Percentiles rank a stretch among this genome's conserved stretches.
Conservation (phyloP, 1,284 basidiomycete species). For the Ceratorhiza oryzae-sativae region DNA sequence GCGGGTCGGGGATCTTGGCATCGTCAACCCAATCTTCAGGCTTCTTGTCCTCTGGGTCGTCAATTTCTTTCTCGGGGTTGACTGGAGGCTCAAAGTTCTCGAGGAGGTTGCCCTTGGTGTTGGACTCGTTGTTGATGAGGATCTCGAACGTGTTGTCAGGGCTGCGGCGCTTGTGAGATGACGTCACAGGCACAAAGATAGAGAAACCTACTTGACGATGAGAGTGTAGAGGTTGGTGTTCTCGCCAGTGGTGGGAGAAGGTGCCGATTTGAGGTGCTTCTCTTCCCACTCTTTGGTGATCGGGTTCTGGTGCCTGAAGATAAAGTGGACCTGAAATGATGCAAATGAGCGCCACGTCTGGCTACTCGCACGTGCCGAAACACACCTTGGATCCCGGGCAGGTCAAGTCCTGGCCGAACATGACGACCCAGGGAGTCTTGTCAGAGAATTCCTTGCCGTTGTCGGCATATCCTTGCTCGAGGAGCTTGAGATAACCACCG, state of each 20-base stretch:
- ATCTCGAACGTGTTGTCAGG: slow-evolving; percentile 97
- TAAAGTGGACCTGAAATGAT: slow-evolving; percentile 82
- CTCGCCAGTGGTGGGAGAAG: slow-evolving; percentile 87
- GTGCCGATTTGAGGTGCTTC: slow-evolving; percentile 90
- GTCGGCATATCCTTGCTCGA: slow-evolving; percentile 90
- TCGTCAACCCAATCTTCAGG: slow-evolving; percentile 94
- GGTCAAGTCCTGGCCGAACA: slow-evolving; percentile 92
- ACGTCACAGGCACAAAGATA: slow-evolving; percentile 7
- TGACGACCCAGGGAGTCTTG: slow-evolving; percentile 97
- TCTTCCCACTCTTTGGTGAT: slow-evolving; percentile 92
- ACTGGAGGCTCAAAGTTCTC: slow-evolving; percentile 96
- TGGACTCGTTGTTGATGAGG: slow-evolving; percentile 86
- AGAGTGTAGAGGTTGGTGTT: slow-evolving; percentile 92
- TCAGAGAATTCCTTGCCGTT: slow-evolving; percentile 94
- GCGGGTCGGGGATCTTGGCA: slow-evolving; percentile 84
- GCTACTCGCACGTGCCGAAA: slow-evolving; percentile 1
- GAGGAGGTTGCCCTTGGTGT: slow-evolving; percentile 82
- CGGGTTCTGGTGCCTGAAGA: slow-evolving; percentile 96
- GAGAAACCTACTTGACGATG: slow-evolving; percentile 75
- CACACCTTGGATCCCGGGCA: slow-evolving; percentile 83
- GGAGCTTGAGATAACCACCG: slow-evolving; percentile 98
- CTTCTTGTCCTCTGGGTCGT: slow-evolving; percentile 91
- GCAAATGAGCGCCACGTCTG: neutral
- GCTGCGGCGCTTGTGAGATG: slow-evolving; percentile 54
- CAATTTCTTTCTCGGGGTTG: slow-evolving; percentile 90